These are phyloP conservation scores for Chloridella minuta DNA, from an alignment of 352 stramenopile species.

Conservation along the genomic window DNA sequence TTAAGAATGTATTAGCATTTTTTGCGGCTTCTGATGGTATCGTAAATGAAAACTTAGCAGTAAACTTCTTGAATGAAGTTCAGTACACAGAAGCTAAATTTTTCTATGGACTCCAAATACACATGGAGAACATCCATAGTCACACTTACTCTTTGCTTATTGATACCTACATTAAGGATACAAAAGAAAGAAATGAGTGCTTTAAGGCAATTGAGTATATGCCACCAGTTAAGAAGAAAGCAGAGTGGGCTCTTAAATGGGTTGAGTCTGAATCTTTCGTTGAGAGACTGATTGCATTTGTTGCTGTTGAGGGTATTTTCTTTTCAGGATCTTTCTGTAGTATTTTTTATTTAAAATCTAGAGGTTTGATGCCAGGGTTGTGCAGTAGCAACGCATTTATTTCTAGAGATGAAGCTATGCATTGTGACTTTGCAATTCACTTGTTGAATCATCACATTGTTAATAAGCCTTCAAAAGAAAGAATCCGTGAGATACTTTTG, in stretches of 20 bases:
- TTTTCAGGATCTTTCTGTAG: slow-evolving; percentile 93
- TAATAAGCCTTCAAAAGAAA: no score
- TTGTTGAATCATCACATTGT: no score
- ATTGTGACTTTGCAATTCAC: slow-evolving; percentile 69
- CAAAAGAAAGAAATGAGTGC: slow-evolving; percentile 53
- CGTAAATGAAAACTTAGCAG: slow-evolving; percentile 95
- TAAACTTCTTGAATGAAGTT: slow-evolving; percentile 58
- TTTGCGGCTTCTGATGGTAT: slow-evolving; percentile 93
- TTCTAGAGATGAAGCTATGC: slow-evolving; percentile 75
- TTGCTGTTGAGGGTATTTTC: slow-evolving; percentile 92
- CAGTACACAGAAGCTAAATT: slow-evolving; percentile 26
- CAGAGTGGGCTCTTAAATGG: slow-evolving; percentile 75
- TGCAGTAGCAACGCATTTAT: slow-evolving; percentile 97
- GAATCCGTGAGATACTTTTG: no score
- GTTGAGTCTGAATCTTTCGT: slow-evolving; percentile 59
- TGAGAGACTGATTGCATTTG: slow-evolving; percentile 79
- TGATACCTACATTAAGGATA: slow-evolving; percentile 92
- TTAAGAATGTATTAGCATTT: slow-evolving; percentile 87
- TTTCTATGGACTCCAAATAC: slow-evolving; percentile 96
- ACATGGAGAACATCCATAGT: slow-evolving; percentile 97
- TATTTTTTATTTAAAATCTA: slow-evolving; percentile 99
- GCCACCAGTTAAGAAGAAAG: slow-evolving; percentile 80
- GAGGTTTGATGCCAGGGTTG: slow-evolving; percentile 83
- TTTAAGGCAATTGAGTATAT: slow-evolving; percentile 88
- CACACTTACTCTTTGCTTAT: slow-evolving; percentile 98